These are phyloP conservation scores for Pelargonium australe DNA, from an alignment of 441 rosid genomes.

Conservation along the genomic window DNA sequence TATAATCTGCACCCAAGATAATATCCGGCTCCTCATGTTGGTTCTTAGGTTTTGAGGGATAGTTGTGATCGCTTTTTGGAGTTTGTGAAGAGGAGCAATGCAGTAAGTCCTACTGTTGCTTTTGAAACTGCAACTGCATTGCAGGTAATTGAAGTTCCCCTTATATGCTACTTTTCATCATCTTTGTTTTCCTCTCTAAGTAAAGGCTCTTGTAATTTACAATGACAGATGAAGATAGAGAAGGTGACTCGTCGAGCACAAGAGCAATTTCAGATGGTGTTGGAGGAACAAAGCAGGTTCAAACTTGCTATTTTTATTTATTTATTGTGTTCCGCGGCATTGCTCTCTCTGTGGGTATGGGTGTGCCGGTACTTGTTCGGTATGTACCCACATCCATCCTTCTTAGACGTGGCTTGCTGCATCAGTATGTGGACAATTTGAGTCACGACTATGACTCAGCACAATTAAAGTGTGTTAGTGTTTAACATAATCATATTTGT, in stretches of 20 bases:
- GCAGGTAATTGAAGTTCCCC: slow-evolving; percentile 50
- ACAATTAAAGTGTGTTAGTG: no score
- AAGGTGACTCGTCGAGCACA: slow-evolving; percentile 97
- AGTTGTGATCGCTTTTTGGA: slow-evolving; percentile 89
- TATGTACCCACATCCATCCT: no score
- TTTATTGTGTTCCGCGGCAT: neutral
- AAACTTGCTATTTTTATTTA: slow-evolving; percentile 12
- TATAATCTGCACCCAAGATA: neutral
- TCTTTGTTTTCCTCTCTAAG: slow-evolving; percentile 6
- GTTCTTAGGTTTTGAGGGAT: slow-evolving; percentile 70
- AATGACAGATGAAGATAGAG: slow-evolving; percentile 75
- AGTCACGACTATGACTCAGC: no score
- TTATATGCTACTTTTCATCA: no score
- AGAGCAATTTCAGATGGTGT: slow-evolving; percentile 90
- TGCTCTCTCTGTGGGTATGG: no score
- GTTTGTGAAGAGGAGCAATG: slow-evolving; percentile 91
- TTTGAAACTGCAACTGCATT: slow-evolving; percentile 95
- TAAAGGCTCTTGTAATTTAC: neutral
- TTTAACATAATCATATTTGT: no score
- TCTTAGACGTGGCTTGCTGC: no score
- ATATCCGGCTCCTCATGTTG: slow-evolving; percentile 9
- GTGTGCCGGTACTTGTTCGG: no score
- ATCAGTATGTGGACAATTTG: no score
- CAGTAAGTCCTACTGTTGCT: slow-evolving; percentile 91
- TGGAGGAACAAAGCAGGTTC: slow-evolving; percentile 97